Evolutionary conservation across 441 rosid genomes (phyloP), one percentile per base, ranked within the genome.

Genomic region (Adansonia madagascariensis): DNA sequence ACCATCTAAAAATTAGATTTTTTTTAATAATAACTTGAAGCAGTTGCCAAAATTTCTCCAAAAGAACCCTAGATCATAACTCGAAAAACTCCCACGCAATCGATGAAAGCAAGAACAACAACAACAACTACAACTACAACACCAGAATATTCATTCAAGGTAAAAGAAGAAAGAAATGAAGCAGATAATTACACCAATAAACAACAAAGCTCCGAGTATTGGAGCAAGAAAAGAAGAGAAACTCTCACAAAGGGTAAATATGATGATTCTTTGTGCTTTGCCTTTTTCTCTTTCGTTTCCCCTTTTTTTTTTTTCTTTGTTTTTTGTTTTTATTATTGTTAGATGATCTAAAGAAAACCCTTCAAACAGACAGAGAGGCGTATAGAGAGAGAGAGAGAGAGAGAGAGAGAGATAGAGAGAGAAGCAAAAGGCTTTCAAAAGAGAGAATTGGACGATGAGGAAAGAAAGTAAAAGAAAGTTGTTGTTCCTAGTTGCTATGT

Each of bases 391-490:
- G 69, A 24, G 41, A 50, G 49, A 46, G 10, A 46, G 9, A 12
- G 39, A 24, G 17, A 56, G 55, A 73, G 41, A 62, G 20, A 39
- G 4, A 24, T 67, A 55, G 59, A 52, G 77, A 79, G 73, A 74
- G 77, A 74, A 68, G 59, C 66, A 73, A 76, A 80, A 82, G 82
- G 63, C 18, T 61, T 17, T 69, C 62, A 41, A 74, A 77, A 78
- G 56, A 59, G 52, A 60, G 59, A 66, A 65, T 74, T 61, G 57
- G 76, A 80, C 66, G 78, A 77, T 55, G 57, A 72, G 55, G 55
- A 76, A 79, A 77, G 77, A 76, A 74, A 77, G 11, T 67, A 52
- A 72, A 81, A 82, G 88, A 86, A 83, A 10, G 44, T 31, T 17
- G 43, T 44, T 20, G 50, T 55, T 1, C n/a, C 6, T 17, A 9